These are phyloP conservation scores for Wickerhamomyces xylosicus DNA, from an alignment of 805 yeast species.

Conservation along the genomic window DNA sequence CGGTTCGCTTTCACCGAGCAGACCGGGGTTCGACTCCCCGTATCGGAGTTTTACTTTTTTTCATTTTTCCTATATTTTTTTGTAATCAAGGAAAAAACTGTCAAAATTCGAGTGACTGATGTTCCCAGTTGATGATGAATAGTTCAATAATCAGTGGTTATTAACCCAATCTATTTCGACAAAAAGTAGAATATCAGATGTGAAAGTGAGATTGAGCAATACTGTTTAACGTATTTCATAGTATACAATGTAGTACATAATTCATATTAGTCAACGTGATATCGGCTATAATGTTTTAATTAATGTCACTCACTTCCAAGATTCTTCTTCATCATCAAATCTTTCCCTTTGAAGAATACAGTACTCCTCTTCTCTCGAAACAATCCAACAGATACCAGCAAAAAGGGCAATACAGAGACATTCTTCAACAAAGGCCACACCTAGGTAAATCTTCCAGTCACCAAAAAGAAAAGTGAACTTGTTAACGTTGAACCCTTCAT, in stretches of 20 bases:
- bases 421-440: neutral
- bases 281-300: too few species aligned
- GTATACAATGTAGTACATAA: too few species aligned
- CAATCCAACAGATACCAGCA: neutral
- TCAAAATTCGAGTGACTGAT: too few species aligned
- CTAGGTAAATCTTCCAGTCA: neutral
- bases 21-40: constrained; percentile 9
- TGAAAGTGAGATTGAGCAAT: too few species aligned
- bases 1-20: constrained; percentile 5
- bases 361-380: neutral
- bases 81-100: too few species aligned
- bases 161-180: too few species aligned
- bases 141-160: too few species aligned
- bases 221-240: neutral
- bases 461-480: neutral
- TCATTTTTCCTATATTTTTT: too few species aligned
- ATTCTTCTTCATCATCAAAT: neutral
- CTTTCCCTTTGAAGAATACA: neutral
- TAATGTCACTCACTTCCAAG: neutral
- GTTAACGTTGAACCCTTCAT: neutral
- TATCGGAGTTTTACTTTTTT: constrained; percentile 4
- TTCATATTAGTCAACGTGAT: too few species aligned
- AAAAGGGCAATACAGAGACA: neutral
- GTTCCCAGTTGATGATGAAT: too few species aligned
- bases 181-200: too few species aligned